A percentile compares a stretch with the other conserved stretches of the same genome.
phyloP scores from a whole-genome alignment of 2,329 filamentous ascomycete genomes.

The Diaporthe citriasiana region DNA sequence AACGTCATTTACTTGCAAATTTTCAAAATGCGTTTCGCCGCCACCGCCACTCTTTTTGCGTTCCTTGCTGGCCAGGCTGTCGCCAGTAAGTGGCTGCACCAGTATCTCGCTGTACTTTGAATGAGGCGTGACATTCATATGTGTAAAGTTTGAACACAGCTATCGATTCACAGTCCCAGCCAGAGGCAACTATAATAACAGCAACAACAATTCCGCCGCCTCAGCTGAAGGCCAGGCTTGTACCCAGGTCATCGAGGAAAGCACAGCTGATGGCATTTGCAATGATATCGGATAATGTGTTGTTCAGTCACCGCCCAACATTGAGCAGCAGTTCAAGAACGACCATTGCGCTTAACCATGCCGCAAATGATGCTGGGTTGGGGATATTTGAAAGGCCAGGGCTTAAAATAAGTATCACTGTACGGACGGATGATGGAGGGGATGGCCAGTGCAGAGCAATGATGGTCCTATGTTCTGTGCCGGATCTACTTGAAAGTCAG shows the following conservation, averaged over 20 bases:
- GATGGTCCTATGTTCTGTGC: not conserved
- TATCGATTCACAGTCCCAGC: not conserved
- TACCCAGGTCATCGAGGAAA: not conserved
- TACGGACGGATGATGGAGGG: not conserved
- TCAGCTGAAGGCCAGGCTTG: not conserved
- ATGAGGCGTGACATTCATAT: not conserved
- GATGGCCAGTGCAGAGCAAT: not conserved
- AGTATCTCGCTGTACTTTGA: too few relatives aligned
- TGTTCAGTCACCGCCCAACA: not conserved
- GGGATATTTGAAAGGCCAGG: not conserved
- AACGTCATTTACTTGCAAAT: not conserved
- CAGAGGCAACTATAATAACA: not conserved
- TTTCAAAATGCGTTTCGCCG: not conserved
- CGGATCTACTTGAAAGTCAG: too few relatives aligned
- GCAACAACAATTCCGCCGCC: not conserved
- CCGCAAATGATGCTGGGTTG: not conserved
- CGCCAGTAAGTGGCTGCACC: not conserved
- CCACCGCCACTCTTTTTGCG: constrained; percentile 1
- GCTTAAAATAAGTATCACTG: not conserved
- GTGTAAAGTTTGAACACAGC: too few relatives aligned
- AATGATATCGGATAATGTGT: constrained; percentile 7
- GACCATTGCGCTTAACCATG: not conserved
- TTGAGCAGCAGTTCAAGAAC: constrained; percentile 3
- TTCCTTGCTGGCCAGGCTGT: not conserved
- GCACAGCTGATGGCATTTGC: not conserved